These are phyloP conservation scores for Linnemannia exigua DNA, from an alignment of 192 early-diverging fungal species.

Conservation along the genomic window DNA sequence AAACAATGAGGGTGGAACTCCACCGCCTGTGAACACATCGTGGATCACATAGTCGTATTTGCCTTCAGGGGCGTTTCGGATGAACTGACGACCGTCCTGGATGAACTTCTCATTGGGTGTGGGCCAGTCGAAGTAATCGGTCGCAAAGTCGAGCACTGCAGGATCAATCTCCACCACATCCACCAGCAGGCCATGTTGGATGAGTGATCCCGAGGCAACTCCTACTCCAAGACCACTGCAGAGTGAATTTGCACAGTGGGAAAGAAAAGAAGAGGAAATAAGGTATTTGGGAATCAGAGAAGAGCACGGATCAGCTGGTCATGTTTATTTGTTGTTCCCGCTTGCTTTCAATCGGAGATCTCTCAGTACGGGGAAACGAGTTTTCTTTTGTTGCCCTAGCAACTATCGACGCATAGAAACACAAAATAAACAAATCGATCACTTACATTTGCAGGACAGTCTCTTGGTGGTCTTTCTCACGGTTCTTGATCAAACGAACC, in stretches of 20 bases:
- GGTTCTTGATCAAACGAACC: slow-evolving; percentile 53
- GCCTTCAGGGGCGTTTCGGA: slow-evolving; percentile 65
- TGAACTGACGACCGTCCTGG: slow-evolving; percentile 81
- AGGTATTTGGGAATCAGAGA: neutral
- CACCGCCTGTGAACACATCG: slow-evolving; percentile 96
- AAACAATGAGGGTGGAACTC: slow-evolving; percentile 80
- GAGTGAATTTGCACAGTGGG: neutral
- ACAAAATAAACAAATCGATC: neutral
- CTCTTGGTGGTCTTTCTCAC: slow-evolving; percentile 30
- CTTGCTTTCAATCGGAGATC: neutral
- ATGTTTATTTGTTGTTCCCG: neutral
- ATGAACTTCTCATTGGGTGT: slow-evolving; percentile 68
- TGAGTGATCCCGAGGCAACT: slow-evolving; percentile 76
- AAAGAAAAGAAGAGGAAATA: neutral
- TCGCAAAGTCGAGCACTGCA: slow-evolving; percentile 76
- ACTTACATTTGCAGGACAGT: slow-evolving; percentile 48
- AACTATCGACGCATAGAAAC: neutral
- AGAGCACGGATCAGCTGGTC: neutral
- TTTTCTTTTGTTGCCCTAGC: neutral
- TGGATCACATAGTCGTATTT: slow-evolving; percentile 90
- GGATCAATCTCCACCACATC: slow-evolving; percentile 92
- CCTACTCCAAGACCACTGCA: slow-evolving; percentile 86
- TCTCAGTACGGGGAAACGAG: neutral
- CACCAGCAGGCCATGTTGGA: slow-evolving; percentile 69
- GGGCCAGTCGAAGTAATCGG: slow-evolving; percentile 74